A percentile compares a stretch with the other conserved stretches of the same genome.
These are phyloP conservation scores for Rhodotorula sp. DNA, from an alignment of 1,284 basidiomycete genomes.

Conservation along the genomic window DNA sequence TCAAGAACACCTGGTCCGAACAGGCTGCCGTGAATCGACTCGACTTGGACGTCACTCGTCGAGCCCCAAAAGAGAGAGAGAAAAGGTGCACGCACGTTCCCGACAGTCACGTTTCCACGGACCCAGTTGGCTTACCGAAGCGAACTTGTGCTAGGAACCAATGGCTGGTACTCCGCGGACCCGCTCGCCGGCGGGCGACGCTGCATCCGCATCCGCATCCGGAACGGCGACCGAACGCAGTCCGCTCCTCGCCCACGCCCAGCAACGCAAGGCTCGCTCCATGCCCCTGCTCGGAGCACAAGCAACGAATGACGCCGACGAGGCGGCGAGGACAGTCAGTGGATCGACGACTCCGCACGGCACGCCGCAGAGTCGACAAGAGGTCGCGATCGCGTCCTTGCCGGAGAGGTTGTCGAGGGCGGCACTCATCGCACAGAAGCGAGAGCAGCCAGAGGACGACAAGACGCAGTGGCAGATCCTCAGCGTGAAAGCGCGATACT, in stretches of 20 bases:
- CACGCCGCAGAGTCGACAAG: slow-evolving; percentile 5
- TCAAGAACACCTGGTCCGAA: too few relatives aligned
- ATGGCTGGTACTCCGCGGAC: background rate
- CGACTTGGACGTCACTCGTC: too few relatives aligned
- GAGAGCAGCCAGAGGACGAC: slow-evolving; percentile 9
- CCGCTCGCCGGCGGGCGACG: background rate
- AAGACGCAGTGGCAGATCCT: slow-evolving; percentile 18
- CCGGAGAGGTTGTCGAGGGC: slow-evolving; percentile 25
- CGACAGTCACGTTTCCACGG: too few relatives aligned
- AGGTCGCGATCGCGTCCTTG: slow-evolving; percentile 25
- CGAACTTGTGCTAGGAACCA: background rate
- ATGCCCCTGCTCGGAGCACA: background rate
- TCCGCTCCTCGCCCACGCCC: background rate
- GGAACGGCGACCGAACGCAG: background rate
- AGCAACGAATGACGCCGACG: too few relatives aligned
- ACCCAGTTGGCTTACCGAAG: too few relatives aligned
- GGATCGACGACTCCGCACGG: background rate
- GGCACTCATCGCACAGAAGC: slow-evolving; percentile 15
- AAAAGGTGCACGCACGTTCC: too few relatives aligned
- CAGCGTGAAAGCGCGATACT: slow-evolving; percentile 35
- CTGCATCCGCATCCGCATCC: background rate
- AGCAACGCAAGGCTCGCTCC: slow-evolving; percentile 2
- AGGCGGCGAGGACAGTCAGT: background rate
- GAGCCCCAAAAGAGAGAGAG: too few relatives aligned
- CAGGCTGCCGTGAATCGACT: too few relatives aligned